Conservation (phyloP, 1,284 basidiomycete species). For the Pseudozyma sp. region DNA sequence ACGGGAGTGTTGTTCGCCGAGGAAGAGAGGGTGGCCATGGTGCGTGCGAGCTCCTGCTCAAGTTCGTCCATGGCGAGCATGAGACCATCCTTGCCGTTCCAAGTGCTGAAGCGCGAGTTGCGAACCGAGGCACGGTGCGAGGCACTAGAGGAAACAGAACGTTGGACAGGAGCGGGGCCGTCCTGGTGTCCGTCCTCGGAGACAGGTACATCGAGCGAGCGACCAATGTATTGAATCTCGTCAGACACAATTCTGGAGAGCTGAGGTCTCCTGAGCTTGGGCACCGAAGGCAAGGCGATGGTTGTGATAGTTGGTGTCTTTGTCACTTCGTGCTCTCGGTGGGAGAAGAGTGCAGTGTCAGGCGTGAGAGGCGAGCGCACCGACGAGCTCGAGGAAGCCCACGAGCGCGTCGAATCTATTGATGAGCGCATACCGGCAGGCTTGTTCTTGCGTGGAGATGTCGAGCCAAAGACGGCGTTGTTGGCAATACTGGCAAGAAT, state of each 20-base stretch:
- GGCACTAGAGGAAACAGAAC: slow-evolving; percentile 1
- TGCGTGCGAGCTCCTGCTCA: slow-evolving; percentile 38
- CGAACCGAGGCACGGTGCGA: slow-evolving; percentile 7
- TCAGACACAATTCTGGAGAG: slow-evolving; percentile 25
- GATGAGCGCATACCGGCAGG: slow-evolving; percentile 21
- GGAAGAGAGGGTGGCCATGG: slow-evolving; percentile 33
- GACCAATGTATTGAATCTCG: slow-evolving; percentile 39
- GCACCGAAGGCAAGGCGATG: slow-evolving; percentile 10
- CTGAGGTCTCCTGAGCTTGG: slow-evolving; percentile 12
- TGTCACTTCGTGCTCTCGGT: slow-evolving; percentile 26
- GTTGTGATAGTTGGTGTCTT: slow-evolving; percentile 15
- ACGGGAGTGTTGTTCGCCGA: slow-evolving; percentile 22
- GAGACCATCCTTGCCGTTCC: slow-evolving; percentile 37
- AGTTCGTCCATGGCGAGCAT: slow-evolving; percentile 45
- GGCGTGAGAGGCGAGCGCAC: slow-evolving; percentile 30
- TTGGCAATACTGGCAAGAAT: slow-evolving; percentile 20
- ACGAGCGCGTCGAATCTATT: slow-evolving; percentile 25
- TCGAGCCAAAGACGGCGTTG: slow-evolving; percentile 43
- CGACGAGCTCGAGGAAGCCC: slow-evolving; percentile 22
- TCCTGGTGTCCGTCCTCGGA: slow-evolving; percentile 31
- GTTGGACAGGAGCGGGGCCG: slow-evolving; percentile 1
- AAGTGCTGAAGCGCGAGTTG: slow-evolving; percentile 23
- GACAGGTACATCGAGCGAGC: slow-evolving; percentile 34
- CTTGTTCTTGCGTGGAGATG: slow-evolving; percentile 35
- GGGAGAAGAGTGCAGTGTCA: slow-evolving; percentile 13